These are phyloP conservation scores for Tetraselmis chui DNA, from an alignment of 139 green algal species.

Conservation along the genomic window DNA sequence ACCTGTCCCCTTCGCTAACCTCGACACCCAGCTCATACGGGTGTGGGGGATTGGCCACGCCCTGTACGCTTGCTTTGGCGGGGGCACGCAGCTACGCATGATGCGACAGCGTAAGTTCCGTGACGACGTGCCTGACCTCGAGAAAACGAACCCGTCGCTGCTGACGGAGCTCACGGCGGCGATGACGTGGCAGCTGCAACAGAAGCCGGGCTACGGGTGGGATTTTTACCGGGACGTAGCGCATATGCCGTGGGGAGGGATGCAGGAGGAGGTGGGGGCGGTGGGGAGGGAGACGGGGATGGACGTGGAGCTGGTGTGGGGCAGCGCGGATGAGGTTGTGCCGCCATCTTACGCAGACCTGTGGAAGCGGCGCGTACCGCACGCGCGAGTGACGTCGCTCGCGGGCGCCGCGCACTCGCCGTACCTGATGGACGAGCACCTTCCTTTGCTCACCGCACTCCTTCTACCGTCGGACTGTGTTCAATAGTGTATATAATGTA, in stretches of 20 bases:
- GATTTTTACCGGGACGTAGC: background rate
- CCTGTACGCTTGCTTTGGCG: background rate
- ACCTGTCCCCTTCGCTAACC: background rate
- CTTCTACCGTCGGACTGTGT: background rate
- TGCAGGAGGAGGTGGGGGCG: background rate
- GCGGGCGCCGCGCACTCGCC: background rate
- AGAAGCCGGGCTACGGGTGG: background rate
- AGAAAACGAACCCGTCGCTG: background rate
- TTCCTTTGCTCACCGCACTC: background rate
- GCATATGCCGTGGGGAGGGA: background rate
- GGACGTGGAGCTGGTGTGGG: background rate
- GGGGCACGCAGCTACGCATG: background rate
- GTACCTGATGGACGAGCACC: background rate
- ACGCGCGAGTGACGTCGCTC: background rate
- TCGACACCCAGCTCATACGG: background rate
- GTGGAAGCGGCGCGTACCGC: background rate
- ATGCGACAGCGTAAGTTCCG: background rate
- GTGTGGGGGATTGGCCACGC: background rate
- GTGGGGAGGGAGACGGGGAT: background rate
- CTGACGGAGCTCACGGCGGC: background rate
- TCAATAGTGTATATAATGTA: too few species aligned
- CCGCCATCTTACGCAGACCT: background rate
- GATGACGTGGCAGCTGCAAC: background rate
- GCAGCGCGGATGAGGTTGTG: background rate
- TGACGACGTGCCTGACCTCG: background rate